Evolutionary conservation across 805 yeast genomes (phyloP), one percentile per base, ranked within the genome.

Genomic region (Yarrowia sp.): DNA sequence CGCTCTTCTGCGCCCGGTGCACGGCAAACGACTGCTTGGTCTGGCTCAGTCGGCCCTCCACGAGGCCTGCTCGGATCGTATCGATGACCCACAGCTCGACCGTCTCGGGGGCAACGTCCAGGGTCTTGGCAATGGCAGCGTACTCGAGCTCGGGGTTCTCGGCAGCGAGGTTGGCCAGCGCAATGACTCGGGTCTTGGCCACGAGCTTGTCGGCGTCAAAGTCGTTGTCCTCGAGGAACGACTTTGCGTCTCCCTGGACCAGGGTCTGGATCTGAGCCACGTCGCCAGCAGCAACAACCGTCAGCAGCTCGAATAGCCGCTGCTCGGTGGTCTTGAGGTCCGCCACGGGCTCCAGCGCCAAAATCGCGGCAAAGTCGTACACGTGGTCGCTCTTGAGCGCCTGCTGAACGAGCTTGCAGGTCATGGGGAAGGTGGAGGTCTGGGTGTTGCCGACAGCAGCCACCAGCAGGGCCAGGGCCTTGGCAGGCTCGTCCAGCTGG

Each of bases 41-140:
- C 74, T 81, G 84, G 69, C 79, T 75, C 75, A 81, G 76, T 67
- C 82, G 77, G 69, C 83, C 83, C 71, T 77, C 76, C 30, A 81
- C 71, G 17, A 81, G 76, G 7, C 80, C 80, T 3, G 80, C 79
- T 68, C 80, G 76, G 69, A 80, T 78, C 38, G 80, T 79, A 65
- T 80, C 81, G 58, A 81, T 79, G 42, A 80, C 74, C 74, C 80
- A 75, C 39, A 73, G 50, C 73, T 81, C 83, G 30, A 81, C 80
- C 47, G 75, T 77, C 17, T 71, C 71, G 33, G 68, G 75, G 17
- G 74, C 69, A 19, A 80, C 72, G 34, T 73, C 74, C 20, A 79
- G 71, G 14, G 75, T 73, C 17, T 66, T 56, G 19, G 79, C 75
- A 65, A 81, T 77, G 24, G 70, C 72, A n/a, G 71, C 66, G 71